Evolutionary conservation across 2,329 filamentous ascomycete genomes (phyloP), one percentile per base, ranked within the genome.

Genomic region (Thielaviopsis musarum): DNA sequence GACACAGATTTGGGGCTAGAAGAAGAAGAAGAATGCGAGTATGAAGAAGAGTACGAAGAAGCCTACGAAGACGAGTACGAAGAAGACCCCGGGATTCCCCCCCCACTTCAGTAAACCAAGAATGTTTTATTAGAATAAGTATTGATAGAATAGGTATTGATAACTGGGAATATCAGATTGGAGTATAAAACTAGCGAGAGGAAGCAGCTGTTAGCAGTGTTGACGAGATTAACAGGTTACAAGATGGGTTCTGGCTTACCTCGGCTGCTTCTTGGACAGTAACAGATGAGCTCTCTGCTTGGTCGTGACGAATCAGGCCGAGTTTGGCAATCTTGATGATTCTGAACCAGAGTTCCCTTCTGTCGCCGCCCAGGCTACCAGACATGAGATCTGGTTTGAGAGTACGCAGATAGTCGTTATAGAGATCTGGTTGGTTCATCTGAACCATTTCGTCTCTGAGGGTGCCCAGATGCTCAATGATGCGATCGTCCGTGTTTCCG

Each of bases 321-420:
- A 95, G 72, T 64, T 75, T 81, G 51, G 77, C 80, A 61, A 75
- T 79, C 65, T 84, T 77, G 24, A 95, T 72, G 17, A 60, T 28
- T 64, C 79, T 75, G 73, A 81, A 87, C 90, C 90, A 96, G 72
- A 96, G 83, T 66, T 94, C 88, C 63, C 79, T 79, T 58, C 89
- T 75, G 65, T 94, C 85, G 0, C 88, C 90, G 45, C 84, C 83
- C 2, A 96, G 71, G 64, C 85, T 78, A 0, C 83, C 86, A 0
- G 75, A 78, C 7, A 90, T 69, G 0, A 96, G 68, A 59, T 83
- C 82, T 64, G 75, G 75, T 74, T 96, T 97, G 65, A 97, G 70
- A 38, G 78, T 77, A 49, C 70, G 74, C 51, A 94, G 66, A 64
- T 91, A 87, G 0, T 77, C 74, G 67, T 97, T 96, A 70, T 87